Evolutionary conservation across 331 rosid genomes (phyloP), one percentile per base, ranked within the genome.

Genomic region (Dryas integrifolia): DNA sequence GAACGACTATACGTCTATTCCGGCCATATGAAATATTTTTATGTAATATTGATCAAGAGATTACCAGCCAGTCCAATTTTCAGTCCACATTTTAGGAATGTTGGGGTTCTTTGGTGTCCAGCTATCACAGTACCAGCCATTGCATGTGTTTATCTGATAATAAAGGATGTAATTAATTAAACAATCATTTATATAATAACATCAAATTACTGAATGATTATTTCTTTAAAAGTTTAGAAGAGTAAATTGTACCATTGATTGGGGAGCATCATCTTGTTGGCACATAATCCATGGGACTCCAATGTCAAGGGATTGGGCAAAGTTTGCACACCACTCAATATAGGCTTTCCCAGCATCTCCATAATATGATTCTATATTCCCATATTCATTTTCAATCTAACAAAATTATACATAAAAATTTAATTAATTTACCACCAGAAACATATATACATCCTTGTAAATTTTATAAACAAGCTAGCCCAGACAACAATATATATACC

Each of bases 51-150:
- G 35, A 30, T 30, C 4, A 4, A 13, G 14, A 5, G 77, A 81
- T 5, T 67, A 86, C 90, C 88, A 82, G 9, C 90, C 88, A 1
- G 86, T 83, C 92, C 88, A 88, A 24, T 85, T 88, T 13, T 87
- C 92, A 1, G 86, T 85, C 90, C 86, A 88, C 84, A 85, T 88
- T 66, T 85, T 85, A 9, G 90, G 90, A 6, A 79, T 83, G 21
- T 82, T 82, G 0, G 84, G 82, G 10, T 73, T 46, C 21, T 45
- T 69, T 30, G 35, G 11, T 0, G 5, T 38, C 10, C 67, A 76
- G 1, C 14, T 0, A 7, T 70, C 70, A 11, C 64, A 77, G 12
- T 70, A 77, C 26, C 53, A 77, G 0, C 76, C 81, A 45, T 77
- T 77, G 61, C 61, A 70, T 2, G 81, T 63, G 44, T 64, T 64